phyloP scores from a whole-genome alignment of 202 grass and related monocot genomes.

The Schoenoplectus tabernaemontani region DNA sequence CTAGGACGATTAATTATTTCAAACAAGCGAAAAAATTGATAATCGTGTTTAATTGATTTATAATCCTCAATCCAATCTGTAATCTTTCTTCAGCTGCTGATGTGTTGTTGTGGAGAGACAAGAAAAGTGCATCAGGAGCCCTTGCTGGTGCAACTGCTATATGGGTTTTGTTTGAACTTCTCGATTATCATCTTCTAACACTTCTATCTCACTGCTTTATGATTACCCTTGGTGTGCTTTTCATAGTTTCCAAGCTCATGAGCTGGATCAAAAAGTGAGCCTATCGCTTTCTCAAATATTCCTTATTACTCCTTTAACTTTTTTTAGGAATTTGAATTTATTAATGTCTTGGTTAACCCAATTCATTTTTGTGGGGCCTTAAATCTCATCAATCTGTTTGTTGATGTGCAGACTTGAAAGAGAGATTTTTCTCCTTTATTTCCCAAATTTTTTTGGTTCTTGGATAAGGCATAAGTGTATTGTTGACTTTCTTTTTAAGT shows the following conservation, averaged over 20 bases:
- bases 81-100: conserved; percentile 43
- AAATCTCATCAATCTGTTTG: too few relatives aligned
- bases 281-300: background rate
- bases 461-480: background rate
- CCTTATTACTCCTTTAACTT: too few relatives aligned
- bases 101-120: conserved; percentile 73
- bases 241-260: conserved; percentile 61
- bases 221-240: conserved; percentile 40
- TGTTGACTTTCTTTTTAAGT: background rate
- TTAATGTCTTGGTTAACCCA: background rate
- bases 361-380: too few relatives aligned
- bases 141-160: conserved; percentile 45
- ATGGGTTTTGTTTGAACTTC: conserved; percentile 69
- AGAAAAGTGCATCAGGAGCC: conserved; percentile 38
- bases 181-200: conserved; percentile 48
- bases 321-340: too few relatives aligned
- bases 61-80: background rate
- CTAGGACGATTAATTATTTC: background rate
- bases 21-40: background rate
- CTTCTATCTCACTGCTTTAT: conserved; percentile 47
- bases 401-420: too few relatives aligned
- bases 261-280: conserved; percentile 60
- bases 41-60: background rate
- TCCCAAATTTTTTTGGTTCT: background rate
- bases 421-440: background rate